phyloP scores from a whole-genome alignment of 2,329 filamentous ascomycete species.

The Phialocephala subalpina region DNA sequence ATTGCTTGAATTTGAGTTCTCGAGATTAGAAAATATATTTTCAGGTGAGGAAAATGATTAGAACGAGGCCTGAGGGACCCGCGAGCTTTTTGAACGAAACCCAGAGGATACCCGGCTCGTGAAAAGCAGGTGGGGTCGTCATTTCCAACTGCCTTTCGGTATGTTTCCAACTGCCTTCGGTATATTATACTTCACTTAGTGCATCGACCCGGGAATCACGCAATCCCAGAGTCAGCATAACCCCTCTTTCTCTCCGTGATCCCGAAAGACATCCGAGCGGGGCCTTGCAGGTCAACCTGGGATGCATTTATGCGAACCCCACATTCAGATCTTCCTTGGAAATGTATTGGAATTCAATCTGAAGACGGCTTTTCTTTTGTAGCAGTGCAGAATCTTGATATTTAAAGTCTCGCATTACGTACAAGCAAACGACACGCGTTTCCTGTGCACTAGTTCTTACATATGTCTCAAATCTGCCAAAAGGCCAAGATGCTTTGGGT shows the following conservation, averaged over 20 bases:
- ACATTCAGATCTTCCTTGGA: no score
- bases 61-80: neutral
- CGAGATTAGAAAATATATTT: neutral
- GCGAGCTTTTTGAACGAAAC: neutral
- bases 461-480: no score
- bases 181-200: no score
- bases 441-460: no score
- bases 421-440: no score
- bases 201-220: neutral
- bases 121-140: neutral
- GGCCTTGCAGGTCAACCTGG: neutral
- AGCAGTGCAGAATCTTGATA: no score
- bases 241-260: neutral
- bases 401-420: no score
- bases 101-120: neutral
- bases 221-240: neutral
- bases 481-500: no score
- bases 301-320: neutral
- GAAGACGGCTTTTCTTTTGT: no score
- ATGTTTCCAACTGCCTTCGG: no score
- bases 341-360: no score
- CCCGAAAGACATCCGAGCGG: conserved; percentile 4
- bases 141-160: no score
- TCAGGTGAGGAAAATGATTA: neutral
- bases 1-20: neutral